Evolutionary conservation across 768 basidiomycete genomes (phyloP), one percentile per base, ranked within the genome.

Genomic region (Agaricus blazei): DNA sequence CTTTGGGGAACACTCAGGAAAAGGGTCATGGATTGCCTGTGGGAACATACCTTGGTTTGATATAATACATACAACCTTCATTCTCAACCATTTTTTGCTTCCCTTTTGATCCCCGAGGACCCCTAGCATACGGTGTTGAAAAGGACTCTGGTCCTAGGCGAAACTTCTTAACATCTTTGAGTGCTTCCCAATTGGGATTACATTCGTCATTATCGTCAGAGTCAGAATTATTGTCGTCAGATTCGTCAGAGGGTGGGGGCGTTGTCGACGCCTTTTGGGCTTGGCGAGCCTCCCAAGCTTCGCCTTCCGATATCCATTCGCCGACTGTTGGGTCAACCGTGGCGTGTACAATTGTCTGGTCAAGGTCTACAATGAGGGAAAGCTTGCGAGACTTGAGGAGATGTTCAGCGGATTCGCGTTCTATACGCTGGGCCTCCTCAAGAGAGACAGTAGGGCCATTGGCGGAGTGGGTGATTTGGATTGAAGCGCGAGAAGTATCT

Each of bases 251-350:
- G 54, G 64, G 52, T 31, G 68, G 67, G 52, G 72, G 59, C 9
- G 60, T 54, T 26, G 59, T 54, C 9, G 73, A 65, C 14, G 72
- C 70, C 55, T 72, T 74, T 63, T 71, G 73, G 4, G 73, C 67
- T 55, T 83, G 82, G 48, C 77, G 75, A 43, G 77, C 76, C 63
- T 93, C 88, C 88, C 88, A 93, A 43, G 80, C 81, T 65, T 87
- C 84, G 23, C 90, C 90, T 61, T 93, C 92, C 2, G 79, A 67
- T 64, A 97, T 90, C 97, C 97, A 98, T 68, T 98, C 96, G 31
- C 93, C 95, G 1, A 98, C 93, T 0, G 97, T 98, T 4, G 97
- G 96, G 70, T 99, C 97, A 26, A 98, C 95, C 0, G 96, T 98
- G 7, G 97, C 96, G 65, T 99, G 97, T 3, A 99, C 92, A 67